These are phyloP conservation scores for Xerocomus minutiporus DNA, from an alignment of 1,284 basidiomycete genomes.

Conservation along the genomic window DNA sequence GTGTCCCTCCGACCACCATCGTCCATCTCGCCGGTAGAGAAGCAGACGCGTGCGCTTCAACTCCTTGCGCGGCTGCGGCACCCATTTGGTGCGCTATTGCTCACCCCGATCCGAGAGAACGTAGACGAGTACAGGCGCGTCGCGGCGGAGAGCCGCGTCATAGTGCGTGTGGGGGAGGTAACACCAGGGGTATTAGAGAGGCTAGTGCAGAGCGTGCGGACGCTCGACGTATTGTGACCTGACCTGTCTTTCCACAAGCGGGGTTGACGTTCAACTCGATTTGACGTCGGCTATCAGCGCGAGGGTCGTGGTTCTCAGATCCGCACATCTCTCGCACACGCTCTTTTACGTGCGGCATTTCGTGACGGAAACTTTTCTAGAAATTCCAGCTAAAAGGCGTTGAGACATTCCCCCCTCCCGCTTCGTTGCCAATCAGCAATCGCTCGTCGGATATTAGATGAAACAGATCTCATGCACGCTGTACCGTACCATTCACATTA, in stretches of 20 bases:
- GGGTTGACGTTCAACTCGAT: no score
- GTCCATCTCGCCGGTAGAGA: neutral
- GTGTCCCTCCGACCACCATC: neutral
- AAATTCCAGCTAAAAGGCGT: no score
- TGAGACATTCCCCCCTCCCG: no score
- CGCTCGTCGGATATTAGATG: no score
- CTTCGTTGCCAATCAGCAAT: no score
- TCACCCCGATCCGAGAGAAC: neutral
- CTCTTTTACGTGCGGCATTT: no score
- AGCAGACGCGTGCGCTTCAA: neutral
- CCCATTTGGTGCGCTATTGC: neutral
- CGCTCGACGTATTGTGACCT: neutral
- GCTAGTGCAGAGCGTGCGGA: neutral
- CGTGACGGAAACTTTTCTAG: no score
- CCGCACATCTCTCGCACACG: no score
- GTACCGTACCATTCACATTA: no score
- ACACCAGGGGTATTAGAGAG: neutral
- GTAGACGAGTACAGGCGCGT: neutral
- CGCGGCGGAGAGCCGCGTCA: neutral
- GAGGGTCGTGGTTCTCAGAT: no score
- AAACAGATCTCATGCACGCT: no score
- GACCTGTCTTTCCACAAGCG: no score
- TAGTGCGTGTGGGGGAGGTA: neutral
- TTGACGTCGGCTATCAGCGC: neutral
- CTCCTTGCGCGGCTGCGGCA: neutral